Evolutionary conservation across 108 stramenopile species (phyloP).

Genomic region (Discostella stelligeroides): DNA sequence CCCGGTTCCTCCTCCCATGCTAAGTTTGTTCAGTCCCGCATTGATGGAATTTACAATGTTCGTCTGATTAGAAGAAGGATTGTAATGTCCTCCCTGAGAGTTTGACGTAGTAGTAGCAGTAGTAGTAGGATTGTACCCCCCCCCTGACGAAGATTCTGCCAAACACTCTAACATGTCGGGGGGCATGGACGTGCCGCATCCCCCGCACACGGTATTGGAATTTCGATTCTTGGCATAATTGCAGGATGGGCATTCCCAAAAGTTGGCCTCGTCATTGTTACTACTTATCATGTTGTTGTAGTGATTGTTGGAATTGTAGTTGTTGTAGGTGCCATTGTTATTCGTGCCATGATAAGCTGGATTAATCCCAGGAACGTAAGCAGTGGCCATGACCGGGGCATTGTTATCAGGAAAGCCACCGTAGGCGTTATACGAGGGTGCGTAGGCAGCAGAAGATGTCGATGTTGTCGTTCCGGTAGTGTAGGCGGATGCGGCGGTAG

Average conservation of each 20-base stretch:
- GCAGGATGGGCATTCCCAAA: no score
- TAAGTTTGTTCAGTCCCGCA: constrained; percentile 1
- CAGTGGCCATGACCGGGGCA: constrained; percentile 33
- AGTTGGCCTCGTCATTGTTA: background rate
- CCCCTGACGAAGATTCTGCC: no score
- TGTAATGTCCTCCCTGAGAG: background rate
- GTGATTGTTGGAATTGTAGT: background rate
- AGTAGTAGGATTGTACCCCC: no score
- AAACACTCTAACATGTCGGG: no score
- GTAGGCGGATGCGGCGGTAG: background rate
- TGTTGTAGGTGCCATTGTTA: background rate
- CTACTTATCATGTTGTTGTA: background rate
- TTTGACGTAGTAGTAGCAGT: background rate
- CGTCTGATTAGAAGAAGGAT: constrained; percentile 4
- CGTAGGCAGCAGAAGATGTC: background rate
- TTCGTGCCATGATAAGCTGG: background rate
- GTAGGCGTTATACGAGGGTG: background rate
- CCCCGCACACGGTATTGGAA: no score
- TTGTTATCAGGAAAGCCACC: background rate
- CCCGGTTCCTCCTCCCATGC: constrained; percentile 3
- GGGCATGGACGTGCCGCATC: no score
- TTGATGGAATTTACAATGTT: constrained; percentile 15
- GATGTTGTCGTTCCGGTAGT: background rate
- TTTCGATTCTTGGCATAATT: no score
- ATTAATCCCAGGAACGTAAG: constrained; percentile 11